Base-by-base conservation (phyloP, 192 early-diverging fungal genomes). In the Coemansia javaensis region DNA sequence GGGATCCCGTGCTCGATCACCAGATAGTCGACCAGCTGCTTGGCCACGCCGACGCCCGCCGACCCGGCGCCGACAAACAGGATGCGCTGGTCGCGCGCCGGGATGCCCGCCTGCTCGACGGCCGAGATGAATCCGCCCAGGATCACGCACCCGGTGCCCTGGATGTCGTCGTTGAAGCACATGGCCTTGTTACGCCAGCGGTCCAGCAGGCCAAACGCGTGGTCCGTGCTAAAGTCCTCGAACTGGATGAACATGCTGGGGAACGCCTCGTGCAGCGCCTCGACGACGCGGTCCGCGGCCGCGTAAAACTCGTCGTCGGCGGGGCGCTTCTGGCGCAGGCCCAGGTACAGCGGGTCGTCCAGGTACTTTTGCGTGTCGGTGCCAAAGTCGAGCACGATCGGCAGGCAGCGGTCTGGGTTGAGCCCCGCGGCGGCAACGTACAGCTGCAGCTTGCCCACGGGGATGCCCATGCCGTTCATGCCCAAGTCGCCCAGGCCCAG, bases 51-150 rank as follows among this genome's bases (percentile, higher is more conserved):
- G 43, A 95, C 89, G 33, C 87, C 93, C 23, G 95, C 95, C 0
- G 89, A 90, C 6, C 95, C 95, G 34, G 95, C 92, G 32, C 93
- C 93, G 38, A 89, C 88, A 64, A 97, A 96, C 49, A 98, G 75
- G 51, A 97, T 83, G 56, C 88, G 83, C 62, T 95, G 92, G 32
- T 91, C 69, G 17, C 62, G 45, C 23, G 90, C 78, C 2, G 73
- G 77, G 32, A 94, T 77, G 12, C 77, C 75, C 12, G 82, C 79
- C 15, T 77, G 77, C 40, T 78, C 52, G 34, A 94, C 74, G 14
- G 91, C 91, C 45, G 90, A 90, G 64, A 94, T 94, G 49, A 95
- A 87, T 28, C 91, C 95, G 37, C 86, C 85, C 13, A 95, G 80
- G 55, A 97, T 87, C 15, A 97, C 92, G 44, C 89, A 91, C 41